Conservation (phyloP, 192 early-diverging fungal species). For the Rhizophagus prolifer region DNA sequence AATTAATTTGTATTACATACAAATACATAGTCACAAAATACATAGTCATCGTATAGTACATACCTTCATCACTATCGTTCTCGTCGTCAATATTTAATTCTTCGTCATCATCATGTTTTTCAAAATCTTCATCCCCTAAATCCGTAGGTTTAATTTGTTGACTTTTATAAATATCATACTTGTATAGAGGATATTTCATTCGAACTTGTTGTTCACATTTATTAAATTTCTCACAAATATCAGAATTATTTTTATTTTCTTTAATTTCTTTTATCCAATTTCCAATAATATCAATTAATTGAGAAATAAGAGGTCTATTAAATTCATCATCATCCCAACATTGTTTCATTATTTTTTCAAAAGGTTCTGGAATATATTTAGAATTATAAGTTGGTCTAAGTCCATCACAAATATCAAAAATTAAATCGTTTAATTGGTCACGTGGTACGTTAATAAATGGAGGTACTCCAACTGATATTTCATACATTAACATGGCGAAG, state of each 20-base stretch:
- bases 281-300: neutral
- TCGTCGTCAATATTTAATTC: neutral
- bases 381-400: neutral
- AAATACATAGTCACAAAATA: no score
- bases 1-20: no score
- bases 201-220: neutral
- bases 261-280: conserved; percentile 3
- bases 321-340: conserved; percentile 14
- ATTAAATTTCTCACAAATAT: conserved; percentile 14
- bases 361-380: neutral
- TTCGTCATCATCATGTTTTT: neutral
- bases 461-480: neutral
- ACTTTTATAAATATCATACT: conserved; percentile 9
- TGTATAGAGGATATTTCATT: conserved; percentile 1
- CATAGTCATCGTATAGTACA: no score
- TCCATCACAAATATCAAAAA: conserved; percentile 14
- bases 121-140: neutral
- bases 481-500: conserved; percentile 16
- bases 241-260: neutral
- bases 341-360: conserved; percentile 8
- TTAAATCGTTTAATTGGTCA: neutral
- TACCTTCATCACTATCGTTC: neutral
- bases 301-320: neutral
- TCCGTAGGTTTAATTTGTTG: neutral
- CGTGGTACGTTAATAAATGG: neutral